A percentile compares a stretch with the other conserved stretches of the same genome.
Conservation (phyloP, 768 basidiomycete species). For the Lactifluus hygrophoroides region DNA sequence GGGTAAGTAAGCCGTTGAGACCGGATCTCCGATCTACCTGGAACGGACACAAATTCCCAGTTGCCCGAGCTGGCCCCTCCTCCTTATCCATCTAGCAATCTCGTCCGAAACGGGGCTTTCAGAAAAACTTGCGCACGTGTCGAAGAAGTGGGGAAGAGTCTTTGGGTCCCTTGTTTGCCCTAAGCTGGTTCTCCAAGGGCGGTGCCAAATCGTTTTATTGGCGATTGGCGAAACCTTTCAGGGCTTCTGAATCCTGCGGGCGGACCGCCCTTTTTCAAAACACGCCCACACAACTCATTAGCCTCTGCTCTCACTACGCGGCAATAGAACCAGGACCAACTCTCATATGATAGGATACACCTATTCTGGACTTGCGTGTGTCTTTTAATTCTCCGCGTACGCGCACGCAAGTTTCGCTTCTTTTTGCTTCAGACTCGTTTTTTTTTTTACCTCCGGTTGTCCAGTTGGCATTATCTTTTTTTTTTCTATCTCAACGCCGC, state of each 20-base stretch:
- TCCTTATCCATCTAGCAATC: not conserved
- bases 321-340: slow-evolving; percentile 1
- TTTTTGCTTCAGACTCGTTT: not conserved
- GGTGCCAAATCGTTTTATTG: not conserved
- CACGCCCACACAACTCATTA: no score
- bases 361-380: not conserved
- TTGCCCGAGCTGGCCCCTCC: not conserved
- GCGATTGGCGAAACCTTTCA: no score
- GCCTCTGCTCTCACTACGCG: not conserved
- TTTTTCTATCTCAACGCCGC: no score
- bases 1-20: slow-evolving; percentile 1
- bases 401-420: no score
- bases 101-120: not conserved
- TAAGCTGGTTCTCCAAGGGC: not conserved
- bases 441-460: not conserved
- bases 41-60: not conserved
- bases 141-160: no score
- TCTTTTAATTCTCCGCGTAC: no score
- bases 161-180: not conserved
- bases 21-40: slow-evolving; percentile 10
- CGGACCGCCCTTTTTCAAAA: not conserved
- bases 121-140: no score
- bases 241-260: no score
- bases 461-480: not conserved
- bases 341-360: no score